These are phyloP conservation scores for Tritrichomonas foetus DNA, from an alignment of 208 protist species.

Conservation along the genomic window DNA sequence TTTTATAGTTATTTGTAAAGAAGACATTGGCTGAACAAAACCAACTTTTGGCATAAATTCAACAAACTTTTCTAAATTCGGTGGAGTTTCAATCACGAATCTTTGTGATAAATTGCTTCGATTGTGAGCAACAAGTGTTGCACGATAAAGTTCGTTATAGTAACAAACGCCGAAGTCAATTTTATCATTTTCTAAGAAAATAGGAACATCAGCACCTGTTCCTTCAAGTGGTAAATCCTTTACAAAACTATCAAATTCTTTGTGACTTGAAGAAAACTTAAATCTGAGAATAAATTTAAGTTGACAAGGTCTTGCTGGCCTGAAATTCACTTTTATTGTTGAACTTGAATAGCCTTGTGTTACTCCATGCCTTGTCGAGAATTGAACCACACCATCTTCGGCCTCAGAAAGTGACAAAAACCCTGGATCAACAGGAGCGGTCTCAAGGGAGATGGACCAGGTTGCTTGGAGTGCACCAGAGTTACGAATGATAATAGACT, in stretches of 20 bases:
- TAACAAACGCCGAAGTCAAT: conserved; percentile 23
- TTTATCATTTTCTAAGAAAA: conserved; percentile 1
- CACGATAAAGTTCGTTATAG: conserved; percentile 4
- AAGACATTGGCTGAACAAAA: not conserved
- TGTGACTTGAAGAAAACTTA: not conserved
- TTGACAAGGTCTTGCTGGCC: not conserved
- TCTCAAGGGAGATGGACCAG: not conserved
- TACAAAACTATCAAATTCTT: not conserved
- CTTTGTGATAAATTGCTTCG: not conserved
- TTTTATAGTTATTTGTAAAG: not conserved
- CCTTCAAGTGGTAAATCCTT: not conserved
- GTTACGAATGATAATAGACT: not conserved
- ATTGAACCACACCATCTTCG: not conserved
- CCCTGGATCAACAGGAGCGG: not conserved
- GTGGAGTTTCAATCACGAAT: not conserved
- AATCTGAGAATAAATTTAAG: not conserved
- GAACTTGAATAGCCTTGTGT: not conserved
- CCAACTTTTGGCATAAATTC: conserved; percentile 28
- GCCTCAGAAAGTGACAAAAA: not conserved
- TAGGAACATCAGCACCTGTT: not conserved
- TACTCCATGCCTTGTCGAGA: not conserved
- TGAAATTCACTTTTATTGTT: not conserved
- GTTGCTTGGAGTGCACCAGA: not conserved
- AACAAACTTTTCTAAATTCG: conserved; percentile 22
- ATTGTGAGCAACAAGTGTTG: not conserved